phyloP scores from a whole-genome alignment of 495 filamentous ascomycete species.

The Aspergillus heteromorphus region DNA sequence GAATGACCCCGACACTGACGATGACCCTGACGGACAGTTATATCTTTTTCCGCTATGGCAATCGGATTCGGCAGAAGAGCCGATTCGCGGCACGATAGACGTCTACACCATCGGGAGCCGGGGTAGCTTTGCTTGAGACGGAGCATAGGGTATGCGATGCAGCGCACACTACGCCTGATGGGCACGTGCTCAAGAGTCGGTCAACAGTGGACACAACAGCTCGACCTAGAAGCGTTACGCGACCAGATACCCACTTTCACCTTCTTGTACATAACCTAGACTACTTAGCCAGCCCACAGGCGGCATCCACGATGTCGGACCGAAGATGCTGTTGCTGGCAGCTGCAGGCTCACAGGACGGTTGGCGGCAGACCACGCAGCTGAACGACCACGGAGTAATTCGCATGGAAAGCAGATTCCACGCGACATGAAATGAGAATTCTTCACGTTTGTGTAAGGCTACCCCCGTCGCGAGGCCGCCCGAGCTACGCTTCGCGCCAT shows the following conservation, averaged over 20 bases:
- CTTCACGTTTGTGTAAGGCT: too few relatives aligned
- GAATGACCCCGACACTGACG: not conserved
- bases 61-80: conserved; percentile 46
- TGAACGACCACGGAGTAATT: not conserved
- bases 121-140: not conserved
- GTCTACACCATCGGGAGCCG: conserved; percentile 3
- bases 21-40: conserved; percentile 32
- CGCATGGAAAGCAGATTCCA: not conserved
- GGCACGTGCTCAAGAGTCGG: not conserved
- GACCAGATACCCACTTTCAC: not conserved
- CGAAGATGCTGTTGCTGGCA: not conserved
- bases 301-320: not conserved
- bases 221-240: not conserved
- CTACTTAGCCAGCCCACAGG: not conserved
- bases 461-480: too few relatives aligned
- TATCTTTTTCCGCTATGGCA: conserved; percentile 60
- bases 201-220: not conserved
- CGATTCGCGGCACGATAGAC: conserved; percentile 43
- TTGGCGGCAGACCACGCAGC: not conserved
- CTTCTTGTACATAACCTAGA: not conserved
- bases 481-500: too few relatives aligned
- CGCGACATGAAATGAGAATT: too few relatives aligned
- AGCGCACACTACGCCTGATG: not conserved
- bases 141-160: not conserved
- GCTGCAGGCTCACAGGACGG: not conserved